Conservation (phyloP, 768 basidiomycete genomes). For the Zangia roseola region DNA sequence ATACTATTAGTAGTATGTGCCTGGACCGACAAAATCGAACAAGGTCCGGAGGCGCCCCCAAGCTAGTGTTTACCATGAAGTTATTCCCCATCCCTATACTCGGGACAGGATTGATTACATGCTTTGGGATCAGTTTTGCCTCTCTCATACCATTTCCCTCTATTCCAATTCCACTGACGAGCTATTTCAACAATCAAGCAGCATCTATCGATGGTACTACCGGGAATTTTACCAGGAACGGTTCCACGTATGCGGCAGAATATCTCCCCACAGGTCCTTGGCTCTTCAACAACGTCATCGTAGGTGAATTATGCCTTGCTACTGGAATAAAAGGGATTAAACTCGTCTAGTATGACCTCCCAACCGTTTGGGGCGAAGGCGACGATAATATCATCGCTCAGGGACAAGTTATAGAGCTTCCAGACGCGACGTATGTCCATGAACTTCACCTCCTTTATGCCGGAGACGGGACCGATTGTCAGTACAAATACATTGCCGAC, state of each 20-base stretch:
- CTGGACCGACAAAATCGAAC: too few relatives aligned
- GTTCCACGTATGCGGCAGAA: constrained; percentile 41
- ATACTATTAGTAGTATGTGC: too few relatives aligned
- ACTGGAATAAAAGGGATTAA: not conserved
- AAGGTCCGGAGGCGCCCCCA: too few relatives aligned
- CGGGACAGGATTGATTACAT: constrained; percentile 21
- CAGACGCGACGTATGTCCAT: constrained; percentile 37
- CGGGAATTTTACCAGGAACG: constrained; percentile 40
- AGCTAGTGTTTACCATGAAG: constrained; percentile 18
- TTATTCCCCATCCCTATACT: constrained; percentile 20
- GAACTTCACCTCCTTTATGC: constrained; percentile 50
- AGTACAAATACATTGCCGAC: constrained; percentile 7
- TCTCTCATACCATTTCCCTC: constrained; percentile 33
- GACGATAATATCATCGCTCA: constrained; percentile 46
- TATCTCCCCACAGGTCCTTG: constrained; percentile 41
- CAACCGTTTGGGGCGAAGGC: constrained; percentile 38
- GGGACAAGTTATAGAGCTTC: constrained; percentile 39
- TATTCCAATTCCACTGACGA: constrained; percentile 26
- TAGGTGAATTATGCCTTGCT: constrained; percentile 7
- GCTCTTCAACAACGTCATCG: constrained; percentile 40
- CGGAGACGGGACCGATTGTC: constrained; percentile 38
- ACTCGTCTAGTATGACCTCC: constrained; percentile 42
- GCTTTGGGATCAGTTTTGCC: constrained; percentile 8
- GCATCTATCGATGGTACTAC: constrained; percentile 38
- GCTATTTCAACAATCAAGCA: constrained; percentile 43